A percentile compares a stretch with the other conserved stretches of the same genome.
phyloP scores from a whole-genome alignment of 208 protist species.

The Trypanosoma brucei region DNA sequence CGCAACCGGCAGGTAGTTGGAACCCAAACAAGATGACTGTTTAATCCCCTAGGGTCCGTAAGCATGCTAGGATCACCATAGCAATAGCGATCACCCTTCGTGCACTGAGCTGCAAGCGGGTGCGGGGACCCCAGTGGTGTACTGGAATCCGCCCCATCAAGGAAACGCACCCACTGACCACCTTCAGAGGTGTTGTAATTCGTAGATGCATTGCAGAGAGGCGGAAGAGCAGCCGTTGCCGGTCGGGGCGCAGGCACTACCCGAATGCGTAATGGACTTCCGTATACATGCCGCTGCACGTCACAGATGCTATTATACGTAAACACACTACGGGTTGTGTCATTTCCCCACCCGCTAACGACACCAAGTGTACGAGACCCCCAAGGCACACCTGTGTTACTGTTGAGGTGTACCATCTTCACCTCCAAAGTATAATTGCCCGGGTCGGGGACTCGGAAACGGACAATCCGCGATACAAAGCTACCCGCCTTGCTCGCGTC shows the following conservation, averaged over 20 bases:
- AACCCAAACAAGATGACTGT: conserved; percentile 20
- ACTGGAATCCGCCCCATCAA: conserved; percentile 8
- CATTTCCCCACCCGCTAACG: conserved; percentile 8
- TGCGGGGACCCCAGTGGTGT: conserved; percentile 3
- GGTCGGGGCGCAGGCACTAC: neutral
- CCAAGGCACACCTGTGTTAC: conserved; percentile 2
- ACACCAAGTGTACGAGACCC: conserved; percentile 14
- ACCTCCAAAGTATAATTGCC: conserved; percentile 22
- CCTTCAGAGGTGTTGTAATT: conserved; percentile 22
- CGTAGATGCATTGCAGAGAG: conserved; percentile 14
- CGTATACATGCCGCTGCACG: conserved; percentile 21
- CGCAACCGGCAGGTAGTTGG: conserved; percentile 14
- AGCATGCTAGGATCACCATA: conserved; percentile 13
- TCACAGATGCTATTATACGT: conserved; percentile 18
- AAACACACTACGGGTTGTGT: conserved; percentile 7
- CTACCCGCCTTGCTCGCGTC: neutral
- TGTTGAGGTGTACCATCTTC: conserved; percentile 23
- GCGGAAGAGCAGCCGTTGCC: neutral
- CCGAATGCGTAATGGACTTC: conserved; percentile 11
- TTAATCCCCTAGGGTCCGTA: conserved; percentile 18
- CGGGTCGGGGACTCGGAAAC: conserved; percentile 16
- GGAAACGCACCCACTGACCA: conserved; percentile 18
- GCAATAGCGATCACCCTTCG: conserved; percentile 14
- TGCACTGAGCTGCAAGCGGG: conserved; percentile 3
- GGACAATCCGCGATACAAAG: conserved; percentile 1